A percentile compares a stretch with the other conserved stretches of the same genome.
Evolutionary conservation across 2,329 filamentous ascomycete species (phyloP).

Genomic region (Beauveria sp.): DNA sequence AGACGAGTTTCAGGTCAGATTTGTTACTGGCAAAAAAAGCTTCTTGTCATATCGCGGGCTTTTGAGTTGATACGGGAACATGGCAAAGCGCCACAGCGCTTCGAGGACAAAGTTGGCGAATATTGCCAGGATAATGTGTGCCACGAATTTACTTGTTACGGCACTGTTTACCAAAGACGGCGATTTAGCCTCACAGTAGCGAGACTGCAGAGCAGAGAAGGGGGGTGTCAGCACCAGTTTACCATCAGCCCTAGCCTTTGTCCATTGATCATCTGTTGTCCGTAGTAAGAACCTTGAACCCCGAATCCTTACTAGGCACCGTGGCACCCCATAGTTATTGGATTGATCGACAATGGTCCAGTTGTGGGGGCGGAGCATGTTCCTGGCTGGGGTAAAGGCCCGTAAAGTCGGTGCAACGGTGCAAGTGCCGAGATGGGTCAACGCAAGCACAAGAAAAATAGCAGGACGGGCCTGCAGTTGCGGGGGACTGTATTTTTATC

Average conservation of each 20-base stretch:
- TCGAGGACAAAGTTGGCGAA: no score
- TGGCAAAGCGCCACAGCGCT: no score
- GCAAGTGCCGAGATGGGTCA: background rate
- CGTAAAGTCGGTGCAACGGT: background rate
- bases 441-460: background rate
- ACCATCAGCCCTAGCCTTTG: background rate
- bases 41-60: no score
- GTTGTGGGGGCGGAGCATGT: conserved; percentile 4
- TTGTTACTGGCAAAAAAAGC: no score
- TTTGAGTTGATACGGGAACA: no score
- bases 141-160: no score
- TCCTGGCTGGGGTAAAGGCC: conserved; percentile 9
- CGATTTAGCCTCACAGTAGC: no score
- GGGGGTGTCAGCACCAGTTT: background rate
- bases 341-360: background rate
- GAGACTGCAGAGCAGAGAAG: no score
- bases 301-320: background rate
- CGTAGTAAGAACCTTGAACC: background rate
- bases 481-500: no score
- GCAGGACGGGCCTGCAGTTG: background rate
- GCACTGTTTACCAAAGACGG: no score
- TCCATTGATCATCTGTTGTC: background rate
- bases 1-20: no score
- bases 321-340: background rate
- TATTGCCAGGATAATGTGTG: no score